These are phyloP conservation scores for Nannizzia gypsea DNA, from an alignment of 2,329 filamentous ascomycete species.

Conservation along the genomic window DNA sequence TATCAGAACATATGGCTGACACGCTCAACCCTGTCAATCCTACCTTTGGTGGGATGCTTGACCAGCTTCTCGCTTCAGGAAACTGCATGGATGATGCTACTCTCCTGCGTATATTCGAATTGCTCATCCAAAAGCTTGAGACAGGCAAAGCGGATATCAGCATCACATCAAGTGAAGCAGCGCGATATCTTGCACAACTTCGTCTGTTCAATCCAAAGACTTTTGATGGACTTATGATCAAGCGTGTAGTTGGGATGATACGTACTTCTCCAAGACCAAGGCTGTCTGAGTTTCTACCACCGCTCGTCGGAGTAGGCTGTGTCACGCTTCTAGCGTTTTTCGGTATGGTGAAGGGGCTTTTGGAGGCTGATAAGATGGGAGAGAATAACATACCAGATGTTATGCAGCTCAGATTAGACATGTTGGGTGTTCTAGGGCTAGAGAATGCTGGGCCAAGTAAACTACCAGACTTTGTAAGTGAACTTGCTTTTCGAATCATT, in stretches of 20 bases:
- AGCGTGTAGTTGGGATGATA: slow-evolving; percentile 32
- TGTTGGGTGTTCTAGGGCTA: slow-evolving; percentile 2
- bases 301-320: slow-evolving; percentile 36
- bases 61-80: slow-evolving; percentile 35
- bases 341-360: slow-evolving; percentile 24
- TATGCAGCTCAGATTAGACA: slow-evolving; percentile 6
- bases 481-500: not conserved
- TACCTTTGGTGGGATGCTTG: slow-evolving; percentile 34
- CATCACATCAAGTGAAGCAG: slow-evolving; percentile 26
- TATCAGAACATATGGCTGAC: slow-evolving; percentile 38
- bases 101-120: slow-evolving; percentile 32
- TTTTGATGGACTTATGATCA: slow-evolving; percentile 33
- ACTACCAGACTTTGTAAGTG: slow-evolving; percentile 23
- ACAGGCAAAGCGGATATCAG: slow-evolving; percentile 20
- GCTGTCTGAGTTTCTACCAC: slow-evolving; percentile 26
- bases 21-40: slow-evolving; percentile 29
- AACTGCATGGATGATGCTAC: slow-evolving; percentile 37
- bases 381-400: slow-evolving; percentile 10
- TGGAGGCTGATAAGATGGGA: slow-evolving; percentile 13
- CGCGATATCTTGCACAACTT: slow-evolving; percentile 33
- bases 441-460: not conserved
- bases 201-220: slow-evolving; percentile 33
- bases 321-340: slow-evolving; percentile 33
- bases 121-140: slow-evolving; percentile 29
- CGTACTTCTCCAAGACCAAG: slow-evolving; percentile 24